Evolutionary conservation across 2,329 filamentous ascomycete species (phyloP).

Genomic region (Fusarium sp.): DNA sequence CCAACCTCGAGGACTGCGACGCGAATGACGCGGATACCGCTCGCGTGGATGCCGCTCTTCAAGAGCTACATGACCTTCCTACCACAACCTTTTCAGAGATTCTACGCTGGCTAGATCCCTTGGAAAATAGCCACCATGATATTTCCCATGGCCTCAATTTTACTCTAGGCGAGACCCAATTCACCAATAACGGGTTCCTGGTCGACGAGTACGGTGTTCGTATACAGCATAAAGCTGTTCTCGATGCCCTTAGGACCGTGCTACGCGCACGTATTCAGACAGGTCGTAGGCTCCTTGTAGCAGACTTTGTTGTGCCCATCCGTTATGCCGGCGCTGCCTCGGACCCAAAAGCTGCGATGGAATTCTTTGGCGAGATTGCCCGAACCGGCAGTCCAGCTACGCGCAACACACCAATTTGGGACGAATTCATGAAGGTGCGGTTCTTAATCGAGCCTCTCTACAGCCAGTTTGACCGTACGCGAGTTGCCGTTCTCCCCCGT

Average conservation of each 20-base stretch:
- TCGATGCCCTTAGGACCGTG: slow-evolving; percentile 56
- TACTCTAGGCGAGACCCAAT: slow-evolving; percentile 57
- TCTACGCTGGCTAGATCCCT: slow-evolving; percentile 74
- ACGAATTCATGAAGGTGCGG: slow-evolving; percentile 64
- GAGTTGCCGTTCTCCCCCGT: slow-evolving; percentile 59
- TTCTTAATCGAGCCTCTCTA: slow-evolving; percentile 65
- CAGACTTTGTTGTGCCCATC: slow-evolving; percentile 63
- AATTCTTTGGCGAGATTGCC: slow-evolving; percentile 54
- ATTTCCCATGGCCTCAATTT: slow-evolving; percentile 59
- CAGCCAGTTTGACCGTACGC: slow-evolving; percentile 61
- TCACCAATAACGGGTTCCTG: slow-evolving; percentile 55
- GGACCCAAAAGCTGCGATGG: slow-evolving; percentile 54
- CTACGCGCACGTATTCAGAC: slow-evolving; percentile 51
- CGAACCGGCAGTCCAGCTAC: slow-evolving; percentile 40
- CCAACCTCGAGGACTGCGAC: neutral
- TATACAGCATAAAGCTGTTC: slow-evolving; percentile 56
- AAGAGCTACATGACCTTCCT: slow-evolving; percentile 61
- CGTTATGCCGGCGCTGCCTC: slow-evolving; percentile 64
- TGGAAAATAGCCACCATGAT: slow-evolving; percentile 66
- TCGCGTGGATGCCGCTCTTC: slow-evolving; percentile 44
- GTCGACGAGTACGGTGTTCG: slow-evolving; percentile 64
- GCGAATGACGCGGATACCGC: slow-evolving; percentile 15
- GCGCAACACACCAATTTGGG: slow-evolving; percentile 55
- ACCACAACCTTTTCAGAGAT: slow-evolving; percentile 74
- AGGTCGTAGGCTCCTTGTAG: slow-evolving; percentile 49